Evolutionary conservation across 2,329 filamentous ascomycete genomes (phyloP).

Genomic region (Juglanconis oblonga): DNA sequence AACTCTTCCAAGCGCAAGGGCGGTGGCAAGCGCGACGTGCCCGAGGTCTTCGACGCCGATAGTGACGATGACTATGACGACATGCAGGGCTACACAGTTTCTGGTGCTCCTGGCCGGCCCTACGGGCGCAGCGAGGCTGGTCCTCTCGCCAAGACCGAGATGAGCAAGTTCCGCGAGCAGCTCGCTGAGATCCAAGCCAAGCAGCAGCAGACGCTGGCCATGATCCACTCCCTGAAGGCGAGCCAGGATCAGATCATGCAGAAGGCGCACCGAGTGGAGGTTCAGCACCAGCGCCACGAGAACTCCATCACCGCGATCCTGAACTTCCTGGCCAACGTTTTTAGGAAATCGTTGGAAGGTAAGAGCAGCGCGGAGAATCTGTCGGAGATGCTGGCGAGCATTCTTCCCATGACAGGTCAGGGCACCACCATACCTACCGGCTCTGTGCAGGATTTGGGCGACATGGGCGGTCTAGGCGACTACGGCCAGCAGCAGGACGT

Average conservation of each 20-base stretch:
- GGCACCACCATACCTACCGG: conserved; percentile 42
- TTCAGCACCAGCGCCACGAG: conserved; percentile 91
- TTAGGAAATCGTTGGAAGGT: conserved; percentile 87
- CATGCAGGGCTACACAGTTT: conserved; percentile 18
- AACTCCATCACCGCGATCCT: conserved; percentile 99
- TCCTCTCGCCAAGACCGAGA: conserved; percentile 61
- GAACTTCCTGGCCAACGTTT: conserved; percentile 94
- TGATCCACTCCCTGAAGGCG: conserved; percentile 75
- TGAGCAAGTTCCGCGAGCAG: conserved; percentile 75
- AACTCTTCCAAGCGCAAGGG: conserved; percentile 55
- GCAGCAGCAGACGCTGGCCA: conserved; percentile 79
- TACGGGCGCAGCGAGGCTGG: conserved; percentile 43
- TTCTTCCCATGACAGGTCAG: conserved; percentile 57
- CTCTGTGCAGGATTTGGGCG: conserved; percentile 60
- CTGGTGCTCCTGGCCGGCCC: conserved; percentile 31
- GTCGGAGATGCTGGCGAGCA: conserved; percentile 77
- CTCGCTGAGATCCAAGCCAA: conserved; percentile 79
- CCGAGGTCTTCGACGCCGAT: conserved; percentile 50
- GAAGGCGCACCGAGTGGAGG: conserved; percentile 85
- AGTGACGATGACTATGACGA: conserved; percentile 59
- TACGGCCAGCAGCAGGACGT: conserved; percentile 49
- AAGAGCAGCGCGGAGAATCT: conserved; percentile 74
- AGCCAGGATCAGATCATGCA: conserved; percentile 87
- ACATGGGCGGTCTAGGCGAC: conserved; percentile 61
- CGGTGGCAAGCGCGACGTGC: conserved; percentile 42